phyloP scores from a whole-genome alignment of 768 basidiomycete species.

The Hypsizygus marmoreus region DNA sequence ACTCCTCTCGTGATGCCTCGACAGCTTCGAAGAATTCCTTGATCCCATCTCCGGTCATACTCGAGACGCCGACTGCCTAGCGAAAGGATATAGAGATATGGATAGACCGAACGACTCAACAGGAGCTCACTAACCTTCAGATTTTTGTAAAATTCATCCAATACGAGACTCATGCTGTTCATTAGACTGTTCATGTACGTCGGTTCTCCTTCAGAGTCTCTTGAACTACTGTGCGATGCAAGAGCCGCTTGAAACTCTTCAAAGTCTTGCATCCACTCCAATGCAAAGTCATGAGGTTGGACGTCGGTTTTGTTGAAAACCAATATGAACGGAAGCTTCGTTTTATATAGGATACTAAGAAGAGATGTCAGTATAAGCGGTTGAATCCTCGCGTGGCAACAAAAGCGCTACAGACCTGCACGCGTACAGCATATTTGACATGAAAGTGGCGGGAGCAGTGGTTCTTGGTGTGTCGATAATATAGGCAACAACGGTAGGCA shows the following conservation, averaged over 20 bases:
- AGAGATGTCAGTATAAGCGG: not conserved
- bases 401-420: constrained; percentile 66
- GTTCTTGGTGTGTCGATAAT: constrained; percentile 97
- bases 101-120: not conserved
- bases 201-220: constrained; percentile 84
- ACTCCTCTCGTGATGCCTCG: constrained; percentile 83
- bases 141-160: constrained; percentile 98
- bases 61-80: constrained; percentile 94
- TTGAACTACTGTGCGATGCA: constrained; percentile 63
- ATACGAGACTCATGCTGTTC: constrained; percentile 97
- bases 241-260: constrained; percentile 92
- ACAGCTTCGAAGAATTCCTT: constrained; percentile 91
- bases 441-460: constrained; percentile 94
- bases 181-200: constrained; percentile 99
- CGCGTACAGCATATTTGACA: constrained; percentile 99
- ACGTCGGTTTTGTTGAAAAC: constrained; percentile 99
- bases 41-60: constrained; percentile 93
- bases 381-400: constrained; percentile 1
- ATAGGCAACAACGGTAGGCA: constrained; percentile 95
- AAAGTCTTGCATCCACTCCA: constrained; percentile 99
- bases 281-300: constrained; percentile 83
- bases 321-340: constrained; percentile 93
- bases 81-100: constrained; percentile 1
- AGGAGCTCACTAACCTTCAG: constrained; percentile 62
- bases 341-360: constrained; percentile 92